These are phyloP conservation scores for Jackrogersella multiformis DNA, from an alignment of 495 filamentous ascomycete genomes.

Conservation along the genomic window DNA sequence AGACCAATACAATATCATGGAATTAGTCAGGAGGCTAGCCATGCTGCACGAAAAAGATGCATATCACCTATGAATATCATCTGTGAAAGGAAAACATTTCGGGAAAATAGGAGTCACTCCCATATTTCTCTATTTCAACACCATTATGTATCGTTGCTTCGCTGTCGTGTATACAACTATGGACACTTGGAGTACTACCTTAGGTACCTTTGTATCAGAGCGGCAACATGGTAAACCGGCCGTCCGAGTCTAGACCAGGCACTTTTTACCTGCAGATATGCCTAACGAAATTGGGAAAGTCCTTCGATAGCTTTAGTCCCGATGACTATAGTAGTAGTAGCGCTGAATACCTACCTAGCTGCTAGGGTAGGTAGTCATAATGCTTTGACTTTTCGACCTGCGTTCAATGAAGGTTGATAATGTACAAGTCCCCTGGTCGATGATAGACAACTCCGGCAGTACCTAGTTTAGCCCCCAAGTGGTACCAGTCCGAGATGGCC, in stretches of 20 bases:
- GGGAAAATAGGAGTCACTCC: not conserved
- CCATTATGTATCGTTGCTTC: not conserved
- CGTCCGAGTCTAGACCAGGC: conserved; percentile 4
- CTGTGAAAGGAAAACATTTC: conserved; percentile 1
- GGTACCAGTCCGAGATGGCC: conserved; percentile 1
- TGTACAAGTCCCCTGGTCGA: not conserved
- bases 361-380: too few species aligned
- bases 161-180: not conserved
- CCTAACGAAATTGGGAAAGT: not conserved
- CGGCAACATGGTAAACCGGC: not conserved
- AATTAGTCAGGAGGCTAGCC: not conserved
- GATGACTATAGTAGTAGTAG: not conserved
- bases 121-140: not conserved
- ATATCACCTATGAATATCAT: not conserved
- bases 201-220: not conserved
- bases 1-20: not conserved
- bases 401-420: not conserved
- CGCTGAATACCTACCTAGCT: too few species aligned
- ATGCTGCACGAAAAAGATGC: not conserved
- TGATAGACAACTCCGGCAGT: conserved; percentile 7
- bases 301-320: not conserved
- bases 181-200: not conserved
- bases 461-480: conserved; percentile 9
- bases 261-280: conserved; percentile 4
- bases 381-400: conserved; percentile 1